Evolutionary conservation across 768 basidiomycete species (phyloP), one percentile per base, ranked within the genome.

Genomic region (Agaricus subrufescens): DNA sequence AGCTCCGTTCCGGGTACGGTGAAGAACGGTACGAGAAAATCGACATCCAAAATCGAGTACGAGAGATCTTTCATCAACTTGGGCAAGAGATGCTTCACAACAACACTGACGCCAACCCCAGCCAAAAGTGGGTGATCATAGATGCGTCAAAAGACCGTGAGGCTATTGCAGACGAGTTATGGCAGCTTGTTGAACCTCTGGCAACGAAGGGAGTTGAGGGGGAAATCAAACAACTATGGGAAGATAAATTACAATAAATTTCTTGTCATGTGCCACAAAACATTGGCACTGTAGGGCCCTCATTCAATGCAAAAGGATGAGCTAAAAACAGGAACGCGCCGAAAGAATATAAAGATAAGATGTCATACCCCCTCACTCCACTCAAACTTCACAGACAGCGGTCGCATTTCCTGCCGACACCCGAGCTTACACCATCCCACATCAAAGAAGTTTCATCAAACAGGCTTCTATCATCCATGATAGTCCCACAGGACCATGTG

Each of bases 11-110:
- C 0, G 91, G 89, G 0, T 97, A 89, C 62, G 94, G 94, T 3
- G 80, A 82, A 52, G 94, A 96, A 71, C 77, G 93, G 40, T 96
- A 95, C 61, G 94, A 97, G 74, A 86, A 80, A 62, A 80, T 82
- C 58, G 87, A 87, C 55, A 75, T 92, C 72, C 92, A 94, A 67
- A 69, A 66, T 43, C 73, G 76, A 42, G 92, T 93, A 27, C 70
- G 86, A 31, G 69, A 73, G 26, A 69, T 82, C 1, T 93, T 93
- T 63, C 66, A 71, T 58, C 70, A 71, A 52, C 81, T 91, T 52
- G 81, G 78, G 0, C 66, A 67, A 31, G 86, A 88, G 64, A 76
- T 84, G 64, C 23, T 58, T 43, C 19, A 14, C 11, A 26, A 50
- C 27, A 29, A 34, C 63, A 40, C 53, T 56, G 31, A 56, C 53